Base-by-base conservation (phyloP, 352 stramenopile genomes). In the Globisporangium megalacanthum region DNA sequence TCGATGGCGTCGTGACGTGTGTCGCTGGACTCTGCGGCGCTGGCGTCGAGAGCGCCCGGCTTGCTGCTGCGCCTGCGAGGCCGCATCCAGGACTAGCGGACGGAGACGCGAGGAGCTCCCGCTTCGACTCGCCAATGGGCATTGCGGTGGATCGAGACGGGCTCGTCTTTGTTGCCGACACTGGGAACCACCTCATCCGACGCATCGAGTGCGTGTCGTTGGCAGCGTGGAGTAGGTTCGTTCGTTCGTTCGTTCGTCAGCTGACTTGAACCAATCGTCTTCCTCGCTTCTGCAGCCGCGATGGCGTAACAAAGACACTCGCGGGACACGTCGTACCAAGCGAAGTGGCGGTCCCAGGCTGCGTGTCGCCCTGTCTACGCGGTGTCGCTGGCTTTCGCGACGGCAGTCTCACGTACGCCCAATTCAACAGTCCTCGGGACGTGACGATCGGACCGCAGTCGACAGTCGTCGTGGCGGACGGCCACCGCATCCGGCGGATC, bases 171-270 rank as follows among this genome's bases (percentile, higher is more conserved):
- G 94, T 99, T 3, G 95, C 96, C 0, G 96, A 99, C 62, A 98
- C 92, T 8, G 93, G 97, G 37, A 99, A 99, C 61, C 89, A 98
- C 61, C 65, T 98, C 4, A 83, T 99, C 33, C 77, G 96, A 10
- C 70, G 75, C 19, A 81, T 98, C 39, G 75, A 79, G 54, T 92
- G 77, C 54, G 76, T 75, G 49, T 61, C 8, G 20, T 7, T 35
- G 4, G 19, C 9, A 29, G 25, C 25, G 25, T 29, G 25, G 25
- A 4, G 25, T 8, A 35, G 22, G 36, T 20, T 50, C 15, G n/a
- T 6, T 41, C 25, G 25, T 29, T 29, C 25, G 25, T 29, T 29
- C 25, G 25, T 29, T 29, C 1, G 25, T 4, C 25, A 29, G 25
- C 25, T 29, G 25, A 29, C 25, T 29, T 29, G 25, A 29, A 29